These are phyloP conservation scores for Colletotrichum sp. DNA, from an alignment of 2,329 filamentous ascomycete species.

Conservation along the genomic window DNA sequence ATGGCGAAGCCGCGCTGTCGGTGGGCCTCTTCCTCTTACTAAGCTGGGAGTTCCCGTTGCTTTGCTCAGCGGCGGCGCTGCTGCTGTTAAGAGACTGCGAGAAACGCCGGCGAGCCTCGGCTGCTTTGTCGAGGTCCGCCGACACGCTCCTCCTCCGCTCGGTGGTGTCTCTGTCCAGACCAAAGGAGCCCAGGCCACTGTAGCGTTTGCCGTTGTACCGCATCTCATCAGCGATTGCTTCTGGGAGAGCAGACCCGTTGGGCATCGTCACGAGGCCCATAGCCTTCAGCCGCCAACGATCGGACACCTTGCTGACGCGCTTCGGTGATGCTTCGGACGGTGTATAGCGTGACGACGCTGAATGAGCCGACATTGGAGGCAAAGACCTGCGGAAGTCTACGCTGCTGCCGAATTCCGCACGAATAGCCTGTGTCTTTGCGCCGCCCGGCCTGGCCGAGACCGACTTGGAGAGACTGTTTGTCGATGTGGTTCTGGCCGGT, in stretches of 20 bases:
- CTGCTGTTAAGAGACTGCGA: slow-evolving; percentile 18
- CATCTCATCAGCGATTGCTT: slow-evolving; percentile 53
- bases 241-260: slow-evolving; percentile 58
- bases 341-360: slow-evolving; percentile 11
- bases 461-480: slow-evolving; percentile 16
- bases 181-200: slow-evolving; percentile 41
- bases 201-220: slow-evolving; percentile 45
- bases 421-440: slow-evolving; percentile 41
- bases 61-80: neutral
- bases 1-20: slow-evolving; percentile 2
- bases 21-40: slow-evolving; percentile 27
- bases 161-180: slow-evolving; percentile 29
- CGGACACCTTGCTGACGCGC: slow-evolving; percentile 42
- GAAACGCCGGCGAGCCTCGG: slow-evolving; percentile 19
- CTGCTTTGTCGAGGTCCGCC: slow-evolving; percentile 38
- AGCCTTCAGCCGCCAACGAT: slow-evolving; percentile 52
- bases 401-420: slow-evolving; percentile 36
- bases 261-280: slow-evolving; percentile 59
- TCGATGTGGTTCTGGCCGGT: slow-evolving; percentile 1
- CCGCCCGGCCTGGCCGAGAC: slow-evolving; percentile 21
- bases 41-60: slow-evolving; percentile 22
- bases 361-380: slow-evolving; percentile 33
- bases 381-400: slow-evolving; percentile 43
- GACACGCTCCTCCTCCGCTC: slow-evolving; percentile 22
- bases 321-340: slow-evolving; percentile 14